Base-by-base conservation (phyloP, 2,329 filamentous ascomycete genomes). In the Trichoderma sp. region DNA sequence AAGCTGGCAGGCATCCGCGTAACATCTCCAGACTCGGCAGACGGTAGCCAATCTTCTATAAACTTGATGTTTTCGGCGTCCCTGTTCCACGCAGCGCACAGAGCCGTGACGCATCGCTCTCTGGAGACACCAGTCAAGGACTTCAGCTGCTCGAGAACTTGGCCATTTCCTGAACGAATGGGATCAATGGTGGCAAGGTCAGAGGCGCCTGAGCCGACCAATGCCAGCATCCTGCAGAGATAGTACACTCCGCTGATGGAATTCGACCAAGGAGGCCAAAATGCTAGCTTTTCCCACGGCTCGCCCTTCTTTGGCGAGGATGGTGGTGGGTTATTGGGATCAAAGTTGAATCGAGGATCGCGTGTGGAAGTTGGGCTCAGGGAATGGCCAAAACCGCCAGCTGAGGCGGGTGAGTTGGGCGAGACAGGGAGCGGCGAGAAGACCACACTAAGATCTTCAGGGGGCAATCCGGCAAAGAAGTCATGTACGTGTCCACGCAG, bases 181-280 rank as follows among this genome's bases (percentile, higher is more conserved):
- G 94, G 91, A 16, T 89, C 87, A 33, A 98, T 87, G 33, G 92
- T 90, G 1, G 94, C 94, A 88, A 98, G 93, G 81, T 98, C 95
- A 33, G 93, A 93, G 1, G 95, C 94, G 3, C 94, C 95, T 2
- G 93, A 93, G n/a, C 96, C 95, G 4, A 99, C 91, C 3, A 98
- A 87, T 0, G 92, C 88, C 27, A 98, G 87, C 82, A 97, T 93
- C 82, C 93, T 95, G 68, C 93, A 92, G 6, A 99, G 88, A 81
- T 97, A 98, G 82, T 97, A 91, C 2, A 96, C 94, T n/a, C 94
- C 96, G 75, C 95, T 97, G 29, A 98, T 86, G 0, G 95, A 95
- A 81, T 98, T 98, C 2, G 95, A 94, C 85, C 94, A 93, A 0
- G 96, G 97, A 4, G 96, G 95, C 95, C 96, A 98, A 84, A 98